A percentile compares a stretch with the other conserved stretches of the same genome.
Conservation (phyloP, 2,329 filamentous ascomycete species). For the Alternaria sp. region DNA sequence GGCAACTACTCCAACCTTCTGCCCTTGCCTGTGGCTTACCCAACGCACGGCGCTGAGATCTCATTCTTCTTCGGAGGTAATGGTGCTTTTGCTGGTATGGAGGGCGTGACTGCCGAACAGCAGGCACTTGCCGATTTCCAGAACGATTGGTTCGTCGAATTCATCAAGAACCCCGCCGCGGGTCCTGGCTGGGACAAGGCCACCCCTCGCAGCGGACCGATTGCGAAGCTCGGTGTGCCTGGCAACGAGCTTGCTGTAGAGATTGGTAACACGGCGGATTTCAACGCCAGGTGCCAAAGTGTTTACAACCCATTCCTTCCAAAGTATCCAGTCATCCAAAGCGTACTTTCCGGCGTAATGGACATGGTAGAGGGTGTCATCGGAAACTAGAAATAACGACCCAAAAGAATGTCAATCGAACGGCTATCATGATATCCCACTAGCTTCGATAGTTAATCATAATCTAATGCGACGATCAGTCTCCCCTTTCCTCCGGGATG, state of each 20-base stretch:
- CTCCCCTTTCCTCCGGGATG: neutral
- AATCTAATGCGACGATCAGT: neutral
- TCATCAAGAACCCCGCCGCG: slow-evolving; percentile 56
- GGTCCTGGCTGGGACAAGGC: slow-evolving; percentile 55
- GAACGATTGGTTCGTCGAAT: slow-evolving; percentile 56
- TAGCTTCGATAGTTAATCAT: slow-evolving; percentile 2
- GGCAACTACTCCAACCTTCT: slow-evolving; percentile 50
- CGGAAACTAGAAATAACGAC: slow-evolving; percentile 5
- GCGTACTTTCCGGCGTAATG: slow-evolving; percentile 13
- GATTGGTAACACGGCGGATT: slow-evolving; percentile 41
- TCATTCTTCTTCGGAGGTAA: slow-evolving; percentile 60
- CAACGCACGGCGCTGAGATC: slow-evolving; percentile 54
- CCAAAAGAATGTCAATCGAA: neutral
- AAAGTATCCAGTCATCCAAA: slow-evolving; percentile 33
- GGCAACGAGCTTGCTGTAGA: slow-evolving; percentile 46
- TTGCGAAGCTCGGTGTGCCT: slow-evolving; percentile 49
- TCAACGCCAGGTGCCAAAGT: slow-evolving; percentile 47
- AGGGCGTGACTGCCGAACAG: slow-evolving; percentile 50
- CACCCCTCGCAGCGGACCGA: slow-evolving; percentile 37
- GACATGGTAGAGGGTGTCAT: slow-evolving; percentile 3
- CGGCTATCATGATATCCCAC: neutral
- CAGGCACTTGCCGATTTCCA: slow-evolving; percentile 56
- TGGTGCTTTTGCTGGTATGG: slow-evolving; percentile 50
- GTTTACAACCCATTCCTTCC: slow-evolving; percentile 35
- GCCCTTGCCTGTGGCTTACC: slow-evolving; percentile 42